Conservation (phyloP, 495 filamentous ascomycete genomes). For the Talaromyces ruber region DNA sequence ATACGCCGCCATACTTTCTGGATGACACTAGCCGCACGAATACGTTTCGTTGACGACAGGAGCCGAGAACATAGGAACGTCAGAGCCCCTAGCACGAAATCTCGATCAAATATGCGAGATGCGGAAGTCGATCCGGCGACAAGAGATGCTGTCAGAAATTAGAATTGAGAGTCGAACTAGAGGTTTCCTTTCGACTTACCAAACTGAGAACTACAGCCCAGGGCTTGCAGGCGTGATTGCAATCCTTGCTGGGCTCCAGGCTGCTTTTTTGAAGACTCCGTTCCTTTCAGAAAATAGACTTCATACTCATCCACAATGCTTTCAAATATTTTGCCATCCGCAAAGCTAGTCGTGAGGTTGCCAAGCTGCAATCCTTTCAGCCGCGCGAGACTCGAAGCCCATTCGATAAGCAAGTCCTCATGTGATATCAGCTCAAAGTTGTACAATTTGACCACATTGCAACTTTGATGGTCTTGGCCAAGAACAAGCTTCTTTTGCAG, state of each 20-base stretch:
- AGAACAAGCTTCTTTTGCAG: slow-evolving; percentile 22
- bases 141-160: slow-evolving; percentile 17
- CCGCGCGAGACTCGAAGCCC: slow-evolving; percentile 43
- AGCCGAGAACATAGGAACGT: slow-evolving; percentile 57
- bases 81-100: slow-evolving; percentile 47
- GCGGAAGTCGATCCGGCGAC: slow-evolving; percentile 24
- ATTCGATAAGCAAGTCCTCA: slow-evolving; percentile 39
- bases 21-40: slow-evolving; percentile 35
- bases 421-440: slow-evolving; percentile 21
- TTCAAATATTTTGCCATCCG: slow-evolving; percentile 46
- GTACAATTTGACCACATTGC: slow-evolving; percentile 11
- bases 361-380: slow-evolving; percentile 36
- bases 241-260: slow-evolving; percentile 6
- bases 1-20: slow-evolving; percentile 35
- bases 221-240: slow-evolving; percentile 18
- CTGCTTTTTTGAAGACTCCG: background rate
- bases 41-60: slow-evolving; percentile 38
- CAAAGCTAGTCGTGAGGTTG: slow-evolving; percentile 55
- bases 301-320: slow-evolving; percentile 54
- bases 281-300: slow-evolving; percentile 19
- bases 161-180: slow-evolving; percentile 2
- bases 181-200: slow-evolving; percentile 22
- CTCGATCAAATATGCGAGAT: slow-evolving; percentile 30
- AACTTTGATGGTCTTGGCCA: slow-evolving; percentile 8
- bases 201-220: slow-evolving; percentile 37